Percentiles rank a stretch among this genome's conserved stretches.
phyloP scores from a whole-genome alignment of 805 yeast species.

The Saccharomycopsis schoenii region DNA sequence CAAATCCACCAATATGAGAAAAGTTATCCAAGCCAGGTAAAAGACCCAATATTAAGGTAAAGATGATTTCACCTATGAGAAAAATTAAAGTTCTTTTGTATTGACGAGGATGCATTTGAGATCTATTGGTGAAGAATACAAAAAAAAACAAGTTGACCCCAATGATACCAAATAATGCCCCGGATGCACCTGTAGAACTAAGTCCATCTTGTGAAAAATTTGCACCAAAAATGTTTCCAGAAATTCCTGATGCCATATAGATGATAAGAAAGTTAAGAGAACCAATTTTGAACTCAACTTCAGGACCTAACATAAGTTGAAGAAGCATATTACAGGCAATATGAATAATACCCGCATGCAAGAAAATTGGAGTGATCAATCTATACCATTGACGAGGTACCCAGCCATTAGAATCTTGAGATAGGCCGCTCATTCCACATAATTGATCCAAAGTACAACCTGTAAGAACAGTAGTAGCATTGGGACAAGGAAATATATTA shows the following conservation, averaged over 20 bases:
- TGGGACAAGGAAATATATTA: constrained; percentile 55
- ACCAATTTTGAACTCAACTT: constrained; percentile 51
- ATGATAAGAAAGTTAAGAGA: constrained; percentile 40
- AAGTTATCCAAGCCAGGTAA: constrained; percentile 70
- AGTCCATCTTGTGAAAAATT: constrained; percentile 60
- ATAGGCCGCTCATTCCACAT: constrained; percentile 50
- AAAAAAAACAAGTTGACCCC: constrained; percentile 48
- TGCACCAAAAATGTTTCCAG: constrained; percentile 60
- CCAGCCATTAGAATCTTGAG: constrained; percentile 22
- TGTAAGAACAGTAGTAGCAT: constrained; percentile 45
- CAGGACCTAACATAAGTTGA: constrained; percentile 52
- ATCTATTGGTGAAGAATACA: constrained; percentile 42
- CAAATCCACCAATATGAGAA: constrained; percentile 67
- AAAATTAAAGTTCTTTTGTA: constrained; percentile 38
- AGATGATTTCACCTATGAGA: constrained; percentile 46
- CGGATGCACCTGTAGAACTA: constrained; percentile 62
- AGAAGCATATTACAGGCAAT: constrained; percentile 52
- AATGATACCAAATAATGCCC: constrained; percentile 60
- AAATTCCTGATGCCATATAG: constrained; percentile 51
- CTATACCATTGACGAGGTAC: constrained; percentile 63
- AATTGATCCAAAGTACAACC: constrained; percentile 47
- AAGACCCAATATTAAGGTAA: constrained; percentile 53
- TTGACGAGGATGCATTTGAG: constrained; percentile 34
- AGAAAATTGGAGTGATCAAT: constrained; percentile 55
- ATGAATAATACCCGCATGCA: constrained; percentile 69